Percentiles rank a stretch among this genome's conserved stretches.
Conservation (phyloP, 2,329 filamentous ascomycete species). For the Ophiognomonia clavigignenti-juglandacearum region DNA sequence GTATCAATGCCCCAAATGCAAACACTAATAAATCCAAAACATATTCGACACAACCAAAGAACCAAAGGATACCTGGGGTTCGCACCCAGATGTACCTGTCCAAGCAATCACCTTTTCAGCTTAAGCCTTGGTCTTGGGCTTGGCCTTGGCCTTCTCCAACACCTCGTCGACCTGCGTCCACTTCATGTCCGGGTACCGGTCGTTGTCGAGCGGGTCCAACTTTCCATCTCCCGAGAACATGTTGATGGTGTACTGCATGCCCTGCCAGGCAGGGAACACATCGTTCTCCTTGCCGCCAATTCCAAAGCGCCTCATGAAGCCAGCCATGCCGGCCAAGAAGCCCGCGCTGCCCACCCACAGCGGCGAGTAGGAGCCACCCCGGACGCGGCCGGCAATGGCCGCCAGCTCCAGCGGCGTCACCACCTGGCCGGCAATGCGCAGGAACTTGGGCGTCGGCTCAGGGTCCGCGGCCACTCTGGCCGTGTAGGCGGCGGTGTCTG, state of each 20-base stretch:
- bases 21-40: too few relatives aligned
- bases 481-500: constrained; percentile 17
- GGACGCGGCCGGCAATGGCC: constrained; percentile 1
- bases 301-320: constrained; percentile 12
- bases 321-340: constrained; percentile 10
- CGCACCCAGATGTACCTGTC: too few relatives aligned
- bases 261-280: constrained; percentile 18
- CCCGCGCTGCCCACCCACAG: constrained; percentile 16
- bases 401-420: constrained; percentile 14
- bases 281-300: constrained; percentile 13
- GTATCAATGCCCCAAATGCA: too few relatives aligned
- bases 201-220: constrained; percentile 17
- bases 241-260: constrained; percentile 18
- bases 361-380: constrained; percentile 2
- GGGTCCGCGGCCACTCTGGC: constrained; percentile 16
- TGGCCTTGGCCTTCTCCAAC: too few relatives aligned
- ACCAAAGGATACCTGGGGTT: too few relatives aligned
- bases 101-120: too few relatives aligned
- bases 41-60: too few relatives aligned
- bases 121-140: too few relatives aligned
- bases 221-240: constrained; percentile 17
- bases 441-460: constrained; percentile 15
- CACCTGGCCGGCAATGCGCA: constrained; percentile 18
- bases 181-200: constrained; percentile 16
- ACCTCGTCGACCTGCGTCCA: constrained; percentile 16